These are phyloP conservation scores for Theileria parva DNA, from an alignment of 169 alveolate species.

Conservation along the genomic window DNA sequence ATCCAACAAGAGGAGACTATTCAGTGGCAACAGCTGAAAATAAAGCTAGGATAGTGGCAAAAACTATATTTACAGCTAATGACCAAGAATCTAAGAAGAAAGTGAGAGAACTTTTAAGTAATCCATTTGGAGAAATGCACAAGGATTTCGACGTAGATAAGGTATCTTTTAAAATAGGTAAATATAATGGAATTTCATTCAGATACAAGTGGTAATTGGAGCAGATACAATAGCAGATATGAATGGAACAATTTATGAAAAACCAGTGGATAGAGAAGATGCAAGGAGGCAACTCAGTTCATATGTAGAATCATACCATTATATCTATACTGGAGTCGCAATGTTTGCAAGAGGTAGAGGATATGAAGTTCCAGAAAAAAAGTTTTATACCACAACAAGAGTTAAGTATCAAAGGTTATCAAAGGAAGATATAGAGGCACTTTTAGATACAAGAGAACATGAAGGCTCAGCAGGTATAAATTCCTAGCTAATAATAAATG, in stretches of 20 bases:
- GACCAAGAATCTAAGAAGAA: slow-evolving; percentile 6
- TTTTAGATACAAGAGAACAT: slow-evolving; percentile 54
- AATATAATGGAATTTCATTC: not conserved
- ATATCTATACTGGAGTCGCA: slow-evolving; percentile 73
- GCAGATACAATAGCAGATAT: slow-evolving; percentile 71
- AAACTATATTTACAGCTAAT: slow-evolving; percentile 61
- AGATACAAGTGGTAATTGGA: slow-evolving; percentile 57
- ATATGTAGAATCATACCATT: slow-evolving; percentile 43
- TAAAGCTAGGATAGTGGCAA: slow-evolving; percentile 71
- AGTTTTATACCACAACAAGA: slow-evolving; percentile 55
- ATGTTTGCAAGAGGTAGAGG: slow-evolving; percentile 40
- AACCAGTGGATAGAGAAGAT: slow-evolving; percentile 67
- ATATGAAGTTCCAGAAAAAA: slow-evolving; percentile 14
- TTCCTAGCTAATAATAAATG: slow-evolving; percentile 11
- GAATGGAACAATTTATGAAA: slow-evolving; percentile 69
- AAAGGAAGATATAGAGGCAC: slow-evolving; percentile 66
- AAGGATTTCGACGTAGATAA: slow-evolving; percentile 34
- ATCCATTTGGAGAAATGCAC: slow-evolving; percentile 26
- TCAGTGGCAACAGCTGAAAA: slow-evolving; percentile 69
- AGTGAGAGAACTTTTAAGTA: not conserved
- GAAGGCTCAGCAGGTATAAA: slow-evolving; percentile 49
- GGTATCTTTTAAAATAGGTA: slow-evolving; percentile 17
- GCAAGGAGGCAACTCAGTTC: slow-evolving; percentile 65
- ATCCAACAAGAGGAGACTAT: slow-evolving; percentile 68
- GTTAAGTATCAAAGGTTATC: slow-evolving; percentile 65